Evolutionary conservation across 352 stramenopile species (phyloP).

Genomic region (Aphanomyces stellatus): DNA sequence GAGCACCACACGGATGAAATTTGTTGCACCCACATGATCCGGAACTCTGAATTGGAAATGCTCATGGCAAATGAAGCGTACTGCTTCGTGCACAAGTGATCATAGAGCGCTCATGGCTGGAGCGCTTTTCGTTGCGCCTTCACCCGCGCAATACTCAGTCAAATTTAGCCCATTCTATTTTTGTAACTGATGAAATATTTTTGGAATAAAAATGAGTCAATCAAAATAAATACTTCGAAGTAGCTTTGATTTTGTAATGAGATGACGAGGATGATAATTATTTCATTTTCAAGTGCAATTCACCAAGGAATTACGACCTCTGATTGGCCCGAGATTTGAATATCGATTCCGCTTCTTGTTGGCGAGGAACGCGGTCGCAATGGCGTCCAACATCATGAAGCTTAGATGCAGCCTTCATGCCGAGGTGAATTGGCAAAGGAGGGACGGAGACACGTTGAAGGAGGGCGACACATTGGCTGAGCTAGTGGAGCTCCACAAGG

Average conservation of each 20-base stretch:
- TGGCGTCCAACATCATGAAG: background rate
- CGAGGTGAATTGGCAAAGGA: background rate
- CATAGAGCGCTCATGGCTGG: no score
- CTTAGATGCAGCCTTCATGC: background rate
- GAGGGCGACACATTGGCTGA: background rate
- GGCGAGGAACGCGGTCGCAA: background rate
- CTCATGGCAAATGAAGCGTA: conserved; percentile 53
- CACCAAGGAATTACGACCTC: background rate
- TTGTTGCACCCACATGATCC: conserved; percentile 58
- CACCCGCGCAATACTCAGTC: no score
- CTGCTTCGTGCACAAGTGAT: conserved; percentile 72
- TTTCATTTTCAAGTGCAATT: background rate
- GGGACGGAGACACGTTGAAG: background rate
- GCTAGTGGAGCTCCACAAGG: background rate
- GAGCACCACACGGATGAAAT: conserved; percentile 81
- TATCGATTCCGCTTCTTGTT: background rate
- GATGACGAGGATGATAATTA: no score
- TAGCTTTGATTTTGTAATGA: background rate
- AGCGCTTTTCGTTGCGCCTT: no score
- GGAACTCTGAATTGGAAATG: conserved; percentile 56
- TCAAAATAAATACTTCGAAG: no score
- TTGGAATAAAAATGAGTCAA: no score
- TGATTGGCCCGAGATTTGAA: background rate
- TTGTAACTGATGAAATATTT: no score
- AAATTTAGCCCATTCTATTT: no score